A percentile compares a stretch with the other conserved stretches of the same genome.
Evolutionary conservation across 192 early-diverging fungal species (phyloP).

Genomic region (Funneliformis geosporum): DNA sequence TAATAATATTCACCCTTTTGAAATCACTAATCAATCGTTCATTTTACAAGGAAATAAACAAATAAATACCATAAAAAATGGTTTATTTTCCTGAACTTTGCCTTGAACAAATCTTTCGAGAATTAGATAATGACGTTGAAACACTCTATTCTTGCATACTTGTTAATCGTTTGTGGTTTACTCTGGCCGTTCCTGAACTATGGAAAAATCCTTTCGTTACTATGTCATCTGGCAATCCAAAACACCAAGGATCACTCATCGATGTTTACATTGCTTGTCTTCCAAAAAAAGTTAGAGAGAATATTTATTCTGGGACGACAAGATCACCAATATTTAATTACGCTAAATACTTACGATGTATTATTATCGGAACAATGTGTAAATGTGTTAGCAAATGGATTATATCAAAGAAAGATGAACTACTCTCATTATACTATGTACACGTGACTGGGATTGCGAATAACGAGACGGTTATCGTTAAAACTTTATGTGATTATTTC

Average conservation of each 20-base stretch:
- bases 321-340: not conserved
- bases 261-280: not conserved
- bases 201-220: not conserved
- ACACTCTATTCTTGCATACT: not conserved
- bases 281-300: not conserved
- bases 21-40: too few species aligned
- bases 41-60: too few species aligned
- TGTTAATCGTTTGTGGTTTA: not conserved
- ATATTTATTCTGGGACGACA: not conserved
- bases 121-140: not conserved
- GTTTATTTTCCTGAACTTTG: not conserved
- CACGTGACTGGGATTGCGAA: not conserved
- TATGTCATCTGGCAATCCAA: not conserved
- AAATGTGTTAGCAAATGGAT: not conserved
- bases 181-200: not conserved
- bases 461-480: not conserved
- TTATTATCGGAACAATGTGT: not conserved
- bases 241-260: not conserved
- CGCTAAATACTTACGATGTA: not conserved
- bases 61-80: not conserved
- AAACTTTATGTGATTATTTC: not conserved
- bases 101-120: not conserved
- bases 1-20: too few species aligned
- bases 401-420: not conserved
- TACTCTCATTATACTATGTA: not conserved